These are phyloP conservation scores for Apiospora phragmitis DNA, from an alignment of 2,329 filamentous ascomycete genomes.

Conservation along the genomic window DNA sequence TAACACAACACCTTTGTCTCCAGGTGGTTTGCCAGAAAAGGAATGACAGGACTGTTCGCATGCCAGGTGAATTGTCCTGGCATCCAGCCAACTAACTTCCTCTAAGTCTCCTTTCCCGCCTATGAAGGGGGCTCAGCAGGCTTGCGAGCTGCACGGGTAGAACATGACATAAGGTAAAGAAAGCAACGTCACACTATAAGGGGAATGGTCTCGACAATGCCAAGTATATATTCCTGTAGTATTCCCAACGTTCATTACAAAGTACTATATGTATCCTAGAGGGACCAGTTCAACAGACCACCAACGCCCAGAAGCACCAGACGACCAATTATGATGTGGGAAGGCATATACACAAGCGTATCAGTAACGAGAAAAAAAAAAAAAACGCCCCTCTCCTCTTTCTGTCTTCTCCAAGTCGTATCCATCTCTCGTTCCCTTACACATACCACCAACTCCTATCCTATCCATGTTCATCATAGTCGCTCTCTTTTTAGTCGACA, in stretches of 20 bases:
- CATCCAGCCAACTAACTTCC: no score
- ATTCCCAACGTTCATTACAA: background rate
- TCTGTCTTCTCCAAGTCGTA: background rate
- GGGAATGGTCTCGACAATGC: background rate
- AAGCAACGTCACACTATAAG: background rate
- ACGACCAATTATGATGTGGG: background rate
- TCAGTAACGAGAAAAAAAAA: background rate
- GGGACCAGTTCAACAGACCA: background rate
- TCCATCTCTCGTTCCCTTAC: background rate
- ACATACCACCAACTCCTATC: background rate
- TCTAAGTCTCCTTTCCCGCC: no score
- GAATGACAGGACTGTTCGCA: no score
- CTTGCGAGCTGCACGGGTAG: no score
- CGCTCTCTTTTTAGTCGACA: background rate
- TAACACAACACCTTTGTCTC: no score
- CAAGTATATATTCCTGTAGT: no score
- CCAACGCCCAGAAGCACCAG: background rate
- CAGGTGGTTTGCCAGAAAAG: no score
- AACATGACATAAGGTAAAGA: no score
- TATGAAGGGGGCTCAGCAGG: no score
- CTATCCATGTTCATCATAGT: background rate
- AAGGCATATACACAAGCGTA: background rate
- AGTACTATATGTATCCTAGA: background rate
- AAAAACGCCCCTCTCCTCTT: background rate
- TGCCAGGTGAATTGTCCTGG: no score